Evolutionary conservation across 768 basidiomycete genomes (phyloP).

Genomic region (Xerocomus brunneocitrinus): DNA sequence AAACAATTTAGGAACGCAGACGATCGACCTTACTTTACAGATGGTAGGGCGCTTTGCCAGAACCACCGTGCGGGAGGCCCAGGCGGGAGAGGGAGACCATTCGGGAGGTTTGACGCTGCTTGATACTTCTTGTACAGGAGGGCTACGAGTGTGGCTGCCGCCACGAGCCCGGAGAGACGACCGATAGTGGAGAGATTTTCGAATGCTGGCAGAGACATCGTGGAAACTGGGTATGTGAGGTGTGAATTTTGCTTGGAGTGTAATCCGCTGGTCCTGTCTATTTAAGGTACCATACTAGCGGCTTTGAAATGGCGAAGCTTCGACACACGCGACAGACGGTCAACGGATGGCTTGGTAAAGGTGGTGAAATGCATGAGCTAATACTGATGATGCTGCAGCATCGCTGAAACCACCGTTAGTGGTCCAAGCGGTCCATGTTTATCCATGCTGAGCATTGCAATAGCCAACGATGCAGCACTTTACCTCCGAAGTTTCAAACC

Average conservation of each 20-base stretch:
- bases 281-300: background rate
- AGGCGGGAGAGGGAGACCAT: slow-evolving; percentile 20
- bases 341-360: background rate
- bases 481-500: background rate
- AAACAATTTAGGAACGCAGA: background rate
- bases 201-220: background rate
- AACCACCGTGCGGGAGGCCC: slow-evolving; percentile 25
- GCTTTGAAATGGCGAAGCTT: background rate
- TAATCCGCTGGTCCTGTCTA: background rate
- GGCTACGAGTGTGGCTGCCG: background rate
- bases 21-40: slow-evolving; percentile 13
- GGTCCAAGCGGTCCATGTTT: background rate
- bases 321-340: background rate
- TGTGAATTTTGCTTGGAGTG: background rate
- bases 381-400: background rate
- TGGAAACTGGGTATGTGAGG: background rate
- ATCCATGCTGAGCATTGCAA: background rate
- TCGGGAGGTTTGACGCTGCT: background rate
- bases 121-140: slow-evolving; percentile 4
- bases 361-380: background rate
- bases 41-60: slow-evolving; percentile 19
- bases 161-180: slow-evolving; percentile 3
- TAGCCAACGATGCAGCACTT: too few relatives aligned
- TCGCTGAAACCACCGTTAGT: background rate
- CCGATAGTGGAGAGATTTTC: background rate